These are phyloP conservation scores for Punica granatum DNA, from an alignment of 345 rosid genomes.

Conservation along the genomic window DNA sequence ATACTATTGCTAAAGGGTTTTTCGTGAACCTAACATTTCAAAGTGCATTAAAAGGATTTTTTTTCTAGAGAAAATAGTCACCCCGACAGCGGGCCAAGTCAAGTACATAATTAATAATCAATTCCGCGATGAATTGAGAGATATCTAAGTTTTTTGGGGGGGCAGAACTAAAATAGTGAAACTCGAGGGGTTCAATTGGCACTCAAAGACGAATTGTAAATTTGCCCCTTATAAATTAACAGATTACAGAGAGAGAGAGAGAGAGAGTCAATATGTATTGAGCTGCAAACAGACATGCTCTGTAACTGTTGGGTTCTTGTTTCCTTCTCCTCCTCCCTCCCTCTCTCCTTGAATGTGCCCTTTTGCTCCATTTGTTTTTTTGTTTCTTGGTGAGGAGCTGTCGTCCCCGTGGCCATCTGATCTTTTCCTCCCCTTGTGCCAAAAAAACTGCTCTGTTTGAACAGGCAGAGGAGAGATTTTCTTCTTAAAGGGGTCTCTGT, in stretches of 20 bases:
- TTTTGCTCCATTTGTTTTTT: constrained; percentile 18
- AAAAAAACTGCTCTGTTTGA: neutral
- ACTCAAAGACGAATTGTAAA: neutral
- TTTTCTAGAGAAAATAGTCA: too few species aligned
- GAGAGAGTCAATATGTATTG: constrained; percentile 11
- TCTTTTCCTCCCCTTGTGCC: neutral
- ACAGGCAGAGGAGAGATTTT: neutral
- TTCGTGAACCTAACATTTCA: too few species aligned
- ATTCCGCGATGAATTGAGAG: too few species aligned
- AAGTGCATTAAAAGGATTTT: too few species aligned
- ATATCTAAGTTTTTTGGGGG: neutral
- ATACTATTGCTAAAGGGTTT: too few species aligned
- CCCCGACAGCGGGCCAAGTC: too few species aligned
- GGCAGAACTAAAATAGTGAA: neutral
- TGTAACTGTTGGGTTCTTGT: constrained; percentile 41
- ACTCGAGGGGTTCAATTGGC: neutral
- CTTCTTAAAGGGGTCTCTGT: neutral
- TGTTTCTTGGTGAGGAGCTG: constrained; percentile 11
- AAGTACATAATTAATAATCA: too few species aligned
- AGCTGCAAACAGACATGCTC: constrained; percentile 40
- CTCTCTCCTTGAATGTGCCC: neutral
- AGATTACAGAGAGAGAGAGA: neutral
- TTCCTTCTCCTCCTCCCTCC: constrained; percentile 12
- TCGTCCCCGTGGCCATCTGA: neutral
- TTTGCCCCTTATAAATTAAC: neutral